Percentiles rank a stretch among this genome's conserved stretches.
phyloP scores from a whole-genome alignment of 306 rosid species.

The Cicer bijugum region DNA sequence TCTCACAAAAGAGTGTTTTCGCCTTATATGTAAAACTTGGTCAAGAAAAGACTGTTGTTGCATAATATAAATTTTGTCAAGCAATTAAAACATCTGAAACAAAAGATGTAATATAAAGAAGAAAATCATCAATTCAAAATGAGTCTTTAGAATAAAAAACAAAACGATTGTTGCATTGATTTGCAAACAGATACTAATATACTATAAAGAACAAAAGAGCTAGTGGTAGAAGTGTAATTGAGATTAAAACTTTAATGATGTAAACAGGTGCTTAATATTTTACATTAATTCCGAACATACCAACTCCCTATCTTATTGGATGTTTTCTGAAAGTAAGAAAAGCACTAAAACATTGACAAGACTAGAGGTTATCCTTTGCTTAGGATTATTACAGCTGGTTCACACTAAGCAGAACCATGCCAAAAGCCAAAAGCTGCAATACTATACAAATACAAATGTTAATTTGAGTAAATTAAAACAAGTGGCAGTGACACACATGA shows the following conservation, averaged over 20 bases:
- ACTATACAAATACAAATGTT: constrained; percentile 48
- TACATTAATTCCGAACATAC: constrained; percentile 49
- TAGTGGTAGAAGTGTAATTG: constrained; percentile 23
- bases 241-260: constrained; percentile 39
- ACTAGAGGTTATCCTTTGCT: constrained; percentile 47
- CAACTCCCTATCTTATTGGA: constrained; percentile 49
- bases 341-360: constrained; percentile 50
- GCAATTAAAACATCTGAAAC: no score
- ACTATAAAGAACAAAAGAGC: constrained; percentile 27
- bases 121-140: no score
- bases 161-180: background rate
- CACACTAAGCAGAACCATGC: constrained; percentile 44
- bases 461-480: constrained; percentile 38
- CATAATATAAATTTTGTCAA: background rate
- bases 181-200: background rate
- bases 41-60: background rate
- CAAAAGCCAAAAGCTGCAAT: constrained; percentile 53
- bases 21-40: background rate
- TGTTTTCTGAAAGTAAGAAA: constrained; percentile 48
- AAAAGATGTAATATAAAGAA: no score
- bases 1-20: background rate
- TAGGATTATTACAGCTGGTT: constrained; percentile 52
- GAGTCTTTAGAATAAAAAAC: no score
- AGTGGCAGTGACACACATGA: constrained; percentile 47
- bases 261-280: constrained; percentile 50